Evolutionary conservation across 139 green algal species (phyloP), one percentile per base, ranked within the genome.

Genomic region (Haematococcus lacustris): DNA sequence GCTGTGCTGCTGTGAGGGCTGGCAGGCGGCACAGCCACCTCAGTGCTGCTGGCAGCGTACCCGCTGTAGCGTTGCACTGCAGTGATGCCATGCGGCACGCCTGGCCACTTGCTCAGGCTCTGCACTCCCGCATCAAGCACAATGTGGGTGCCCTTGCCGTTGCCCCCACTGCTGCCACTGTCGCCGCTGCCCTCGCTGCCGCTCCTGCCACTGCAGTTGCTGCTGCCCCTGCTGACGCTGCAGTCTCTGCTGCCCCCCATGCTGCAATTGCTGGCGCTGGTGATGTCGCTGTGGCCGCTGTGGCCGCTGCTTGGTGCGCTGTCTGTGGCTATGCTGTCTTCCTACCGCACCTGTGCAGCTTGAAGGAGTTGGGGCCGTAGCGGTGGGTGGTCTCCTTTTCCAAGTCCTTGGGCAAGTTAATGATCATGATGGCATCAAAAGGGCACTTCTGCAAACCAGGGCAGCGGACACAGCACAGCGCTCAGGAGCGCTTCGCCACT

Each of bases 321-420:
- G 23, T 17, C 9, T 53, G 43, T 53, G 43, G 43, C 43, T 9
- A 28, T 9, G 9, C 9, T 17, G 43, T 53, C 9, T 17, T 17
- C 17, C 38, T 34, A 60, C 3, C 43, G 26, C 70, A 93, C 89
- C 93, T 90, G 85, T 99, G 96, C 60, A 99, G 88, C 85, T 99
- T 99, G 90, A 99, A 99, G 34, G 91, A 90, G 89, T 99, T 99
- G 68, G 95, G 88, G 0, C 96, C 95, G 72, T 99, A 99, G 51
- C 96, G 85, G 72, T 99, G 96, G 0, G 94, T 99, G 13, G 95
- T 99, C 71, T 98, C 87, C 77, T 90, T 92, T 71, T 93, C 94
- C 76, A 99, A 74, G 74, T 98, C 91, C 83, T 97, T 98, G 60
- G 96, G 96, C 81, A 99, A 82, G 82, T 99, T 99, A 88, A 99